Conservation (phyloP, 179 eudicot genomes). For the Spinacia oleracea region DNA sequence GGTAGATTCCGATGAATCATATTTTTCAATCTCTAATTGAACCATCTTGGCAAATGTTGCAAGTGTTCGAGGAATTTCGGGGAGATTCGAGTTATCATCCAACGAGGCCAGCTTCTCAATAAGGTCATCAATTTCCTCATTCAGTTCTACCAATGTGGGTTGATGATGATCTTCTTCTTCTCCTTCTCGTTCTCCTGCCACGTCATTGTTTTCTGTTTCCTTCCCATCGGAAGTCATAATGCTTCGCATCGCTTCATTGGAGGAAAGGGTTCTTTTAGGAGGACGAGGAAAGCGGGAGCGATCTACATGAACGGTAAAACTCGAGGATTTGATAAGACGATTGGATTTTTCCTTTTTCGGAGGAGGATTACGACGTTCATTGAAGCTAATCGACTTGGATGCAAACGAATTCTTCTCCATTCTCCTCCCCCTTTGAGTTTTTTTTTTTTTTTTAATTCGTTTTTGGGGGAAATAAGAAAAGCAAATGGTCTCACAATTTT, state of each 20-base stretch:
- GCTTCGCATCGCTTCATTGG: slow-evolving; percentile 13
- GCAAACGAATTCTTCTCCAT: slow-evolving; percentile 29
- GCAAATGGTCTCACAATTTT: not conserved
- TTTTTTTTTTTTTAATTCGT: not conserved
- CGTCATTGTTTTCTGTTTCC: slow-evolving; percentile 4
- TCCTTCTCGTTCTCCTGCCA: too few relatives aligned
- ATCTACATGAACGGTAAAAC: slow-evolving; percentile 22
- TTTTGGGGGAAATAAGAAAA: not conserved
- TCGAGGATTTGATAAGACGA: slow-evolving; percentile 32
- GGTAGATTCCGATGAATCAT: slow-evolving; percentile 31
- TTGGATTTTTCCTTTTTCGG: slow-evolving; percentile 1
- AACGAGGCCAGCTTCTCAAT: slow-evolving; percentile 25
- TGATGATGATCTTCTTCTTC: slow-evolving; percentile 6
- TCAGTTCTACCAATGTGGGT: slow-evolving; percentile 24
- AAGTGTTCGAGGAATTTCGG: slow-evolving; percentile 36
- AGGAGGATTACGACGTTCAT: slow-evolving; percentile 13
- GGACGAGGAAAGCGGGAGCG: slow-evolving; percentile 12
- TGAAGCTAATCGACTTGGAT: slow-evolving; percentile 35
- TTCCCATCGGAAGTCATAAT: slow-evolving; percentile 1
- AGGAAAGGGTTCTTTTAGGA: slow-evolving; percentile 27
- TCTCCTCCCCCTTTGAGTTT: slow-evolving; percentile 4
- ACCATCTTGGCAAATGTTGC: slow-evolving; percentile 40
- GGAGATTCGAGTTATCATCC: slow-evolving; percentile 25
- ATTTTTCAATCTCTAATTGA: slow-evolving; percentile 36
- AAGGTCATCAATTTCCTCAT: slow-evolving; percentile 34